Evolutionary conservation across 805 yeast genomes (phyloP).

Genomic region (Wickerhamomyces rabaulensis): DNA sequence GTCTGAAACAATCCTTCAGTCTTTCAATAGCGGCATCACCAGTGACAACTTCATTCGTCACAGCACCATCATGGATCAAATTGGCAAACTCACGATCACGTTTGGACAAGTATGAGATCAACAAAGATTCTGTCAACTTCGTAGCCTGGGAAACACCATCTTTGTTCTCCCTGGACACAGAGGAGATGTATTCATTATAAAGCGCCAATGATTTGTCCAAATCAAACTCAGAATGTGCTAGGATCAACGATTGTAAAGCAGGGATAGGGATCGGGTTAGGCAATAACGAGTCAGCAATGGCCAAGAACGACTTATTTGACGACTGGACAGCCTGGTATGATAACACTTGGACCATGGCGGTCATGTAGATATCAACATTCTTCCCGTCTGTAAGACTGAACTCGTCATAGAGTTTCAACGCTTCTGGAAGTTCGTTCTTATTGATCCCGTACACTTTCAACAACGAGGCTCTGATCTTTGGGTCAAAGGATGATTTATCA

Average conservation of each 20-base stretch:
- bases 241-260: slow-evolving; percentile 33
- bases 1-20: slow-evolving; percentile 39
- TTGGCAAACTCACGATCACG: slow-evolving; percentile 51
- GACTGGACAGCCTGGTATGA: slow-evolving; percentile 35
- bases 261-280: slow-evolving; percentile 17
- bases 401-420: slow-evolving; percentile 22
- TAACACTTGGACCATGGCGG: slow-evolving; percentile 34
- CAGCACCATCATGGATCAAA: slow-evolving; percentile 43
- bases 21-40: slow-evolving; percentile 36
- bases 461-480: slow-evolving; percentile 4
- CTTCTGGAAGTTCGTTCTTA: slow-evolving; percentile 5
- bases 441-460: slow-evolving; percentile 14
- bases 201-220: slow-evolving; percentile 34
- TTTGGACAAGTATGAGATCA: slow-evolving; percentile 37
- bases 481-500: background rate
- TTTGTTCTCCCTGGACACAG: slow-evolving; percentile 28
- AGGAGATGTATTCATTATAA: slow-evolving; percentile 41
- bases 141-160: slow-evolving; percentile 37
- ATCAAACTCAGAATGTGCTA: slow-evolving; percentile 36
- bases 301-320: slow-evolving; percentile 25
- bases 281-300: slow-evolving; percentile 34
- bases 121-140: slow-evolving; percentile 40
- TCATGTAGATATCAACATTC: slow-evolving; percentile 37
- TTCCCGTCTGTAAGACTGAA: slow-evolving; percentile 34
- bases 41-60: slow-evolving; percentile 29